phyloP scores from a whole-genome alignment of 441 rosid genomes.

The Theobroma grandiflorum region DNA sequence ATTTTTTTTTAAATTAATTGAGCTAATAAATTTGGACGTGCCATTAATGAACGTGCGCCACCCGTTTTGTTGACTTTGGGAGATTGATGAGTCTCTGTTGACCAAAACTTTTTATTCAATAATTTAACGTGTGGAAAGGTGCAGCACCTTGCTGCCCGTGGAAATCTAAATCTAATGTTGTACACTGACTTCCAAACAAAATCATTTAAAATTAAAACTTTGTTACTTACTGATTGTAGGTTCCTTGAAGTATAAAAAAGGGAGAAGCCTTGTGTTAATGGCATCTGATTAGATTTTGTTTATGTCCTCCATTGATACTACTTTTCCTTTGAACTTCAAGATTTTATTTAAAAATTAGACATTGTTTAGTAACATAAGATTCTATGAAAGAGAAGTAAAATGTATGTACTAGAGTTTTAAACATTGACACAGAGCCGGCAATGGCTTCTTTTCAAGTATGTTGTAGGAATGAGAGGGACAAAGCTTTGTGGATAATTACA shows the following conservation, averaged over 20 bases:
- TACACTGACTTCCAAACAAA: background rate
- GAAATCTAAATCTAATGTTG: background rate
- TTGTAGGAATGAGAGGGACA: background rate
- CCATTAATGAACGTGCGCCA: conserved; percentile 25
- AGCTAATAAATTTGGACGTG: conserved; percentile 11
- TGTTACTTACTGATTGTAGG: too few species aligned
- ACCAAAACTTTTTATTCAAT: background rate
- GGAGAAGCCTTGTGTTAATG: too few species aligned
- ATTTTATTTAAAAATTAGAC: background rate
- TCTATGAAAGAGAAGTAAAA: background rate
- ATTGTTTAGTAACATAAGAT: too few species aligned
- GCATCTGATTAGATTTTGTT: too few species aligned
- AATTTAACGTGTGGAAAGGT: background rate
- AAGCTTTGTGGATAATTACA: background rate
- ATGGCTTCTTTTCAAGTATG: background rate
- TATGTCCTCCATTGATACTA: too few species aligned
- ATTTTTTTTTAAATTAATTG: background rate
- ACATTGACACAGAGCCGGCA: background rate
- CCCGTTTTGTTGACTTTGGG: background rate
- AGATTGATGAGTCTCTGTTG: background rate
- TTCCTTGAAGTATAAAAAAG: too few species aligned
- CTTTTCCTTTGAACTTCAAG: background rate
- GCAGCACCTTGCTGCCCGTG: background rate
- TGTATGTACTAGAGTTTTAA: background rate
- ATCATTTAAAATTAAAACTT: background rate